Conservation (phyloP, 805 yeast species). For the Candida sakaeoensis region DNA sequence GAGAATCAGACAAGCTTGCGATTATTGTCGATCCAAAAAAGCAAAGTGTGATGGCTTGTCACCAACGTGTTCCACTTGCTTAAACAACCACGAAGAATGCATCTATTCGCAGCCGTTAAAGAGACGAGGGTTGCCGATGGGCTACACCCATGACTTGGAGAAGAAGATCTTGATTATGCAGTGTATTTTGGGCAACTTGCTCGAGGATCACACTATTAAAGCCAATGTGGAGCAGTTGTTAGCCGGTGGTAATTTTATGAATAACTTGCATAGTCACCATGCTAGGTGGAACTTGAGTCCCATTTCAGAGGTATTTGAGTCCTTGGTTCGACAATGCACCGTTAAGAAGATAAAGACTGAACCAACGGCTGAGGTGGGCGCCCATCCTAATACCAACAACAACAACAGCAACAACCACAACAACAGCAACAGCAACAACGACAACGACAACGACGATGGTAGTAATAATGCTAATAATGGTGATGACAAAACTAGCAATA, state of each 20-base stretch:
- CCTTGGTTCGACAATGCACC: conserved; percentile 9
- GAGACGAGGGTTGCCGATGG: conserved; percentile 20
- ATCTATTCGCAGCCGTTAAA: conserved; percentile 16
- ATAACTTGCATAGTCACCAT: conserved; percentile 5
- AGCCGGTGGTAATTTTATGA: neutral
- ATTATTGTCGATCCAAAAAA: conserved; percentile 19
- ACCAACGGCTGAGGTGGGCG: neutral
- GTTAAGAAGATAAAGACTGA: neutral
- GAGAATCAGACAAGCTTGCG: conserved; percentile 23
- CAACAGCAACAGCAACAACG: too few species aligned
- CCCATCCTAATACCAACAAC: too few species aligned
- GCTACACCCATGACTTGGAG: conserved; percentile 20
- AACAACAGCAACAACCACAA: too few species aligned
- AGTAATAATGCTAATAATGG: too few species aligned
- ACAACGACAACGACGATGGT: too few species aligned
- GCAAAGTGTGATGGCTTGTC: conserved; percentile 22
- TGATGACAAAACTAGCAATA: too few species aligned
- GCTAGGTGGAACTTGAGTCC: neutral
- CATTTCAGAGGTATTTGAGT: conserved; percentile 9
- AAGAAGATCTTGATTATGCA: conserved; percentile 16
- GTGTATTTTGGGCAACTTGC: conserved; percentile 9
- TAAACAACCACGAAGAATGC: conserved; percentile 13
- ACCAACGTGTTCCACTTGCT: conserved; percentile 20
- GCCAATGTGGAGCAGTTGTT: neutral
- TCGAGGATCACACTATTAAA: conserved; percentile 1